phyloP scores from a whole-genome alignment of 164 flowering plant genomes.

The Piper betle region DNA sequence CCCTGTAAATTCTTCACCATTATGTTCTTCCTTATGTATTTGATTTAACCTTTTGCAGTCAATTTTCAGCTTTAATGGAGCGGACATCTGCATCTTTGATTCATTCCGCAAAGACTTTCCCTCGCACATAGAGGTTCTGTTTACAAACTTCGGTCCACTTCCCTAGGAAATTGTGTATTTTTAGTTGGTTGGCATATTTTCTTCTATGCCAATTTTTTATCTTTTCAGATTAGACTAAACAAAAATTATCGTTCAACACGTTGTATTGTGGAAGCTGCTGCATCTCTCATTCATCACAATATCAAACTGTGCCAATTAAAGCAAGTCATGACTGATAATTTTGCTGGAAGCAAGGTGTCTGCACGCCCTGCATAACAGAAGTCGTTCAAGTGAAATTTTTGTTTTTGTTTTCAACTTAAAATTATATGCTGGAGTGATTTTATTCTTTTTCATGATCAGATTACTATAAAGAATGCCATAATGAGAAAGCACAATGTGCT shows the following conservation, averaged over 20 bases:
- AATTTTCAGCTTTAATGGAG: slow-evolving; percentile 94
- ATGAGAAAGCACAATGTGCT: slow-evolving; percentile 81
- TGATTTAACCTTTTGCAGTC: slow-evolving; percentile 47
- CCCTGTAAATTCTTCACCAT: neutral
- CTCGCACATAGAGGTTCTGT: slow-evolving; percentile 63
- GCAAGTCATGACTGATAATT: slow-evolving; percentile 59
- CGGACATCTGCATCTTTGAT: slow-evolving; percentile 75
- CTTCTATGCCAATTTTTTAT: slow-evolving; percentile 1
- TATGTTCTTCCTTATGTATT: neutral
- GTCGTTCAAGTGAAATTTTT: too few relatives aligned
- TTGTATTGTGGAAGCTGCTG: slow-evolving; percentile 87
- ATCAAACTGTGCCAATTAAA: slow-evolving; percentile 49
- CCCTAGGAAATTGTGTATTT: neutral
- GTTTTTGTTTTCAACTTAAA: neutral
- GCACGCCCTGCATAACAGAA: too few relatives aligned
- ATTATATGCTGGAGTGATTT: slow-evolving; percentile 1
- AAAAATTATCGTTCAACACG: slow-evolving; percentile 91
- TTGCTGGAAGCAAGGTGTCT: slow-evolving; percentile 66
- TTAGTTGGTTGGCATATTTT: slow-evolving; percentile 3
- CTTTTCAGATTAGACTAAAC: slow-evolving; percentile 51
- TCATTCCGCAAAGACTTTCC: slow-evolving; percentile 85
- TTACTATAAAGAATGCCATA: slow-evolving; percentile 71
- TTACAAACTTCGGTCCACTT: neutral
- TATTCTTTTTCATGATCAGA: slow-evolving; percentile 22
- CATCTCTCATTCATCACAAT: slow-evolving; percentile 68